Evolutionary conservation across 352 stramenopile species (phyloP), one percentile per base, ranked within the genome.

Genomic region (Thalassiosira oceanica): DNA sequence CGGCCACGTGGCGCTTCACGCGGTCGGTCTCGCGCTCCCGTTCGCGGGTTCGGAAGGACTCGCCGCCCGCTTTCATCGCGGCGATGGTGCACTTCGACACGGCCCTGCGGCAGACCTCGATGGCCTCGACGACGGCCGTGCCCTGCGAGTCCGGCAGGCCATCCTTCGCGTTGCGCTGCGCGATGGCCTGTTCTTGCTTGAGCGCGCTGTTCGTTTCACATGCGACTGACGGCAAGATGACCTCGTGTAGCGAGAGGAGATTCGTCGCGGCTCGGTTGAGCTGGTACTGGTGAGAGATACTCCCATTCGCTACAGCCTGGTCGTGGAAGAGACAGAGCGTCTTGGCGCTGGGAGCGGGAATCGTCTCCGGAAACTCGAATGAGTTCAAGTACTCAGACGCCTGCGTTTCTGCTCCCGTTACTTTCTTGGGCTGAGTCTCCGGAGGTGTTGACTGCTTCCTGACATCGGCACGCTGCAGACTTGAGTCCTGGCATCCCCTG

Each of bases 191-290:
- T 28, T 57, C 27, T 52, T 62, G 28, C 41, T 73, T 80, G 37
- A 80, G 50, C 20, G 61, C 57, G 18, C 15, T 15, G 44, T 49
- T 66, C 15, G 41, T 72, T 37, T 73, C 50, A 44, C 61, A 49
- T 3, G 49, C 45, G 42, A 80, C 68, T 10, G 70, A 61, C 16
- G 70, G 70, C 18, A 80, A 46, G 44, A 80, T 58, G 11, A 80
- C 63, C 45, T 80, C 70, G 28, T 80, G 63, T 29, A 80, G 46
- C 26, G 63, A 76, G 18, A 80, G 35, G 0, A 73, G 37, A 48
- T 73, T 61, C 0, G 70, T 43, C n/a, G 52, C 57, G 21, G 70
- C 63, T 41, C 39, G 7, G 31, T 51, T 76, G 0, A 80, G 52
- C 44, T 68, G 63, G 43, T 68, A 80, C 48, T 80, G 70, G 53